Evolutionary conservation across 176 grass and related monocot species (phyloP), one percentile per base, ranked within the genome.

Genomic region (Themeda triandra): DNA sequence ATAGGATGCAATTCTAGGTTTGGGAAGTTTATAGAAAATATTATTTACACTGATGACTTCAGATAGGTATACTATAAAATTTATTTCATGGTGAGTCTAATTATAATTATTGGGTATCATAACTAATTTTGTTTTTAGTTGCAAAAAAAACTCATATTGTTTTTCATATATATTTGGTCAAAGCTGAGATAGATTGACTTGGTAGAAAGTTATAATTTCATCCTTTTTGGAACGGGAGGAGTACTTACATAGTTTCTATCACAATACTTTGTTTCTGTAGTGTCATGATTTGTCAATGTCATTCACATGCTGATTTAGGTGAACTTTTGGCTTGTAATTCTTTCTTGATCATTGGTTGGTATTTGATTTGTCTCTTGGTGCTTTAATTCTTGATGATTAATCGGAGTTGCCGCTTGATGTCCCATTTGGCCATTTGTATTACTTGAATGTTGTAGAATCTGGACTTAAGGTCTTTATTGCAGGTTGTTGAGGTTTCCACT

Each of bases 401-500:
- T 37, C 7, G 0, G 24, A 19, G 35, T 41, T 71, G n/a, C 31
- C 30, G 66, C 17, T 5, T 30, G n/a, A 14, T 46, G 33, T 74
- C 7, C n/a, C n/a, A n/a, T n/a, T n/a, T n/a, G n/a, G n/a, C 27
- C 74, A 60, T 84, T 67, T 54, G 23, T 14, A 46, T 49, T 75
- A 15, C 28, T 49, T 75, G 39, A 37, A 62, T 42, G 32, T 60
- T 25, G 8, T 60, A 60, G 9, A 60, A 60, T 60, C 23, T 60
- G 58, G 2, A 60, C 23, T 59, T 25, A 60, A 24, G 23, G 2
- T 87, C 32, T 67, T 73, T 29, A 6, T 82, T 69, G 7, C 73
- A 93, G 92, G 92, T 93, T 83, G 92, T 93, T 80, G 92, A 93
- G 86, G 92, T 93, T 59, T 93, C 92, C 25, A 93, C 88, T 25